Percentiles rank a stretch among this genome's conserved stretches.
These are phyloP conservation scores for Nissolia schottii DNA, from an alignment of 306 rosid genomes.

Conservation along the genomic window DNA sequence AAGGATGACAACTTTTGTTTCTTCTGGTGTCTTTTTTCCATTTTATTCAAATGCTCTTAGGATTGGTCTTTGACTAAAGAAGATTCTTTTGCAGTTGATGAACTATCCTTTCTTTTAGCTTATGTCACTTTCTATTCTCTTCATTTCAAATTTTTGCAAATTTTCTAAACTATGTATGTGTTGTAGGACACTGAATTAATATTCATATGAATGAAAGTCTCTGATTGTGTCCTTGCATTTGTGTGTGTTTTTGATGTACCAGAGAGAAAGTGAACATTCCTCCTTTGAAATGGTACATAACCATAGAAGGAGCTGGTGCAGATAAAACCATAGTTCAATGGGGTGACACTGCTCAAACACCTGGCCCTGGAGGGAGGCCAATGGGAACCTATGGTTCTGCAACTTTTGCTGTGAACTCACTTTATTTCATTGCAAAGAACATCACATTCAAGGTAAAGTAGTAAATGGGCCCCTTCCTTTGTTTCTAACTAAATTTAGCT, in stretches of 20 bases:
- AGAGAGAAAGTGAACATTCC: conserved; percentile 94
- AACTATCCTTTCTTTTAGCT: neutral
- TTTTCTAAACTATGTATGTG: neutral
- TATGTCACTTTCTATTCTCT: neutral
- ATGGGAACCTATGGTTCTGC: conserved; percentile 87
- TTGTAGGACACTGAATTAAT: neutral
- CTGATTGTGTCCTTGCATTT: neutral
- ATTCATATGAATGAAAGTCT: neutral
- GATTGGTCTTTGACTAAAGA: conserved; percentile 11
- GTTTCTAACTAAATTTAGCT: neutral
- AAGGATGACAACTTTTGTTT: conserved; percentile 6
- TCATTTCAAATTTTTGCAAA: neutral
- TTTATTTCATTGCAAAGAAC: conserved; percentile 89
- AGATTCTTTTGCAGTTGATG: neutral
- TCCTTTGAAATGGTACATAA: conserved; percentile 71
- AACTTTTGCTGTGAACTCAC: conserved; percentile 87
- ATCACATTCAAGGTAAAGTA: conserved; percentile 76
- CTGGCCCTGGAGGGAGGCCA: conserved; percentile 61
- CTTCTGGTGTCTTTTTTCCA: conserved; percentile 25
- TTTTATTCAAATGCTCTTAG: conserved; percentile 10
- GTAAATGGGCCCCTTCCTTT: neutral
- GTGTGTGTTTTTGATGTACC: conserved; percentile 13
- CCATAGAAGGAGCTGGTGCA: conserved; percentile 89
- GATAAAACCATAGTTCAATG: conserved; percentile 87
- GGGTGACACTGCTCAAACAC: conserved; percentile 97